Evolutionary conservation across 2,329 filamentous ascomycete species (phyloP), one percentile per base, ranked within the genome.

Genomic region (Ilyonectria mors-panacis): DNA sequence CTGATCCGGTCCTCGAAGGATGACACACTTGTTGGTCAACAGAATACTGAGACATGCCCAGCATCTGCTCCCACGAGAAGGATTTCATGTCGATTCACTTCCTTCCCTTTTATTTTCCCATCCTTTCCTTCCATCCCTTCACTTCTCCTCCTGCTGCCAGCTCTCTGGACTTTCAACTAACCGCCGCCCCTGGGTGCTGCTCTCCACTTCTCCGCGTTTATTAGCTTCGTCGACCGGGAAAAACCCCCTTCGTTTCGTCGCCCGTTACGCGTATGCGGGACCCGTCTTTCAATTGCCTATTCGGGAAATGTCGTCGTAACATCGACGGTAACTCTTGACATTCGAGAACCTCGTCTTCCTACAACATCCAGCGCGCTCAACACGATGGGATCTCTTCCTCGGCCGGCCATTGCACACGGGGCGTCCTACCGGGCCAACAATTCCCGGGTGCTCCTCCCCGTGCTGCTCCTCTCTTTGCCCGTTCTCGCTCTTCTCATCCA

Each of bases 401-500:
- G 13, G 13, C 63, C 55, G 21, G 67, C 9, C 21, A 8, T 26
- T 15, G 57, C 66, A 30, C 55, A 28, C 5, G 61, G 15, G 4
- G 54, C 48, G 1, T 62, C 63, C 2, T 69, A 58, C 15, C 60
- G 59, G 44, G 56, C 66, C 33, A 65, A 61, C 9, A 65, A 37
- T 33, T 47, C 19, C 12, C 48, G 47, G 3, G 10, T 67, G 10
- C 39, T 72, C 2, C 13, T 73, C 33, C 58, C 57, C 19, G 42
- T 64, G 12, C 51, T 75, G 47, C 63, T 75, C 10, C 47, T 75
- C 3, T 62, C 58, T 15, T 15, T 60, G 26, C 60, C 71, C 3
- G 44, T 74, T 3, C 53, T 67, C n/a, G 50, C 63, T 6, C 30
- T 75, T 7, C 28, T 75, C 4, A 48, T 74, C 17, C 72, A 74